Evolutionary conservation across 108 stramenopile species (phyloP).

Genomic region (Aurantiochytrium sp.): DNA sequence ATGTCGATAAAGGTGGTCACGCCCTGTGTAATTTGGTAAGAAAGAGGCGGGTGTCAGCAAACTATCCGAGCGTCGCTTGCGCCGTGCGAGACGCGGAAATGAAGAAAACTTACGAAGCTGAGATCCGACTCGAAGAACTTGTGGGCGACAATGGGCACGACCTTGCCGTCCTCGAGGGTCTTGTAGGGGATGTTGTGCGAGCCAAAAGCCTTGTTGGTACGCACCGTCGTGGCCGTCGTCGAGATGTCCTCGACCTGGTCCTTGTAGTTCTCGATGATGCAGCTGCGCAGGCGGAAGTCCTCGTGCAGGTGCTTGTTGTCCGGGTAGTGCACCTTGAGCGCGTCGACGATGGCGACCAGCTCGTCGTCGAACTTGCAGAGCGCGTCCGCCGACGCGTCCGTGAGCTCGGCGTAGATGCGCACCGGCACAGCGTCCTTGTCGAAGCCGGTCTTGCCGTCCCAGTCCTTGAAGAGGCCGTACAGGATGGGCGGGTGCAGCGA

Average conservation of each 20-base stretch:
- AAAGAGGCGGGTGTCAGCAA: not conserved
- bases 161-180: not conserved
- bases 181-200: constrained; percentile 36
- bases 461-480: constrained; percentile 41
- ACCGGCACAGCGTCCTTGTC: not conserved
- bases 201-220: constrained; percentile 28
- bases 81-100: too few species aligned
- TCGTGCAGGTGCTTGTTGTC: constrained; percentile 22
- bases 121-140: constrained; percentile 41
- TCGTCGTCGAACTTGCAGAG: constrained; percentile 32
- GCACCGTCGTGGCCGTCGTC: not conserved
- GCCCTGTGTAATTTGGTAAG: not conserved
- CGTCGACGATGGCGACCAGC: constrained; percentile 33
- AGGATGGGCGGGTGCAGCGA: constrained; percentile 39
- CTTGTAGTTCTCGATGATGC: constrained; percentile 36
- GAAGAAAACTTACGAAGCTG: not conserved
- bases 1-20: constrained; percentile 33
- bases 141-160: constrained; percentile 32
- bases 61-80: too few species aligned
- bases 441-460: constrained; percentile 33
- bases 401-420: constrained; percentile 32
- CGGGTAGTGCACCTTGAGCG: constrained; percentile 27
- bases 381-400: constrained; percentile 6
- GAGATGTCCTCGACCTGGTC: constrained; percentile 34
- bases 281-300: constrained; percentile 24